Evolutionary conservation across 2,329 filamentous ascomycete genomes (phyloP).

Genomic region (Neurospora sp.): DNA sequence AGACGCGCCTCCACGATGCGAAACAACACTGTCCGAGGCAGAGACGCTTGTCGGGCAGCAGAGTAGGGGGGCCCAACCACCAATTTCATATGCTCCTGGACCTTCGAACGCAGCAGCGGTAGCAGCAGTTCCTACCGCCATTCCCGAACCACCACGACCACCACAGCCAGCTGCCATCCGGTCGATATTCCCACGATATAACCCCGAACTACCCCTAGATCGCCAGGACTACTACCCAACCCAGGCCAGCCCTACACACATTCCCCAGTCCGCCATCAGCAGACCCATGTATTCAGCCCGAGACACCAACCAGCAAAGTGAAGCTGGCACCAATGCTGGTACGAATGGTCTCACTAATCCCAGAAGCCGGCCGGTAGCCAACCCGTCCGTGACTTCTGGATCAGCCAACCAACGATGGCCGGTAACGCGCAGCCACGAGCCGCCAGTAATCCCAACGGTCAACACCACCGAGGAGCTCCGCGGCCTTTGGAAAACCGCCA

Average conservation of each 20-base stretch:
- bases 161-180: slow-evolving; percentile 37
- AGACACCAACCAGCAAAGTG: slow-evolving; percentile 13
- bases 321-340: background rate
- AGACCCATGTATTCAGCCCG: slow-evolving; percentile 49
- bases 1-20: slow-evolving; percentile 35
- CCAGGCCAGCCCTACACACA: slow-evolving; percentile 51
- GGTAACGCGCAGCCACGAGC: slow-evolving; percentile 25
- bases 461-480: slow-evolving; percentile 53
- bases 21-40: slow-evolving; percentile 42
- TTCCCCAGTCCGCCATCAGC: slow-evolving; percentile 57
- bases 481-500: slow-evolving; percentile 58
- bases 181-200: slow-evolving; percentile 70
- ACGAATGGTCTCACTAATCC: background rate
- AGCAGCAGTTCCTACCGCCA: slow-evolving; percentile 7
- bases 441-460: slow-evolving; percentile 37
- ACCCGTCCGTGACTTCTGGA: slow-evolving; percentile 24
- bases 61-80: slow-evolving; percentile 41
- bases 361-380: slow-evolving; percentile 19
- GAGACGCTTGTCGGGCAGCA: slow-evolving; percentile 38
- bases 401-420: slow-evolving; percentile 18
- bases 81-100: slow-evolving; percentile 23
- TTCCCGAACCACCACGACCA: slow-evolving; percentile 10
- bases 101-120: slow-evolving; percentile 1
- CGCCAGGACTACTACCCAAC: slow-evolving; percentile 64
- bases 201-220: slow-evolving; percentile 55